phyloP scores from a whole-genome alignment of 2,329 filamentous ascomycete genomes.

The Amylocarpus encephaloides region DNA sequence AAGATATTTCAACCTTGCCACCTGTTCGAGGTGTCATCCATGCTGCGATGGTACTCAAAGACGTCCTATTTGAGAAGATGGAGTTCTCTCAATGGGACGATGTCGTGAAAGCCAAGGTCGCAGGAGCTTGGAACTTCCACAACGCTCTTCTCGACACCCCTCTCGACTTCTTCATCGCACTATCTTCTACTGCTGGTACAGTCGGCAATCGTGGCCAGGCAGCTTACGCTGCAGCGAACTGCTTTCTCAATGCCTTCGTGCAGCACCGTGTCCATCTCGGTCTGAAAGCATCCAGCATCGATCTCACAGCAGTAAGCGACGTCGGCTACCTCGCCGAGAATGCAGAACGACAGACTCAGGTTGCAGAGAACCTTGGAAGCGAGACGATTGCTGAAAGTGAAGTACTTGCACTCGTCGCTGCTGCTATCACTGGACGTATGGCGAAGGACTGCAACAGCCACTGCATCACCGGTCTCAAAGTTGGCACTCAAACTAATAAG shows the following conservation, averaged over 20 bases:
- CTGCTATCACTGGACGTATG: slow-evolving; percentile 24
- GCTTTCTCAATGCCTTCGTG: slow-evolving; percentile 26
- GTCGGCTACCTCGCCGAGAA: slow-evolving; percentile 31
- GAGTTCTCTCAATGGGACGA: slow-evolving; percentile 32
- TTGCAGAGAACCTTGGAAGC: slow-evolving; percentile 13
- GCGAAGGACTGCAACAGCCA: slow-evolving; percentile 16
- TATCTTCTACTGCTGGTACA: slow-evolving; percentile 18
- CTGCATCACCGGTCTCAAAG: slow-evolving; percentile 20
- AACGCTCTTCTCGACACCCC: slow-evolving; percentile 7
- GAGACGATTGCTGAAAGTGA: slow-evolving; percentile 18
- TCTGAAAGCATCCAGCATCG: slow-evolving; percentile 19
- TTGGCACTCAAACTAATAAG: slow-evolving; percentile 10
- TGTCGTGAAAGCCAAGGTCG: slow-evolving; percentile 33
- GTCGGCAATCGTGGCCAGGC: slow-evolving; percentile 27
- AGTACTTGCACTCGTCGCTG: slow-evolving; percentile 24
- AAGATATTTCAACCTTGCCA: slow-evolving; percentile 11
- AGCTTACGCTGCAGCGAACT: slow-evolving; percentile 32
- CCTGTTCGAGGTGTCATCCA: slow-evolving; percentile 24
- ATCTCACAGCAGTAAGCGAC: slow-evolving; percentile 19
- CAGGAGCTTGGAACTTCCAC: slow-evolving; percentile 24
- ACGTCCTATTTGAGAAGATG: slow-evolving; percentile 25
- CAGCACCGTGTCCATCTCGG: slow-evolving; percentile 18
- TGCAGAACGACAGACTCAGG: slow-evolving; percentile 5
- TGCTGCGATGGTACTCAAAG: slow-evolving; percentile 26
- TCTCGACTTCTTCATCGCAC: slow-evolving; percentile 32